These are phyloP conservation scores for Phaeosphaeriaceae sp. DNA, from an alignment of 2,329 filamentous ascomycete species.

Conservation along the genomic window DNA sequence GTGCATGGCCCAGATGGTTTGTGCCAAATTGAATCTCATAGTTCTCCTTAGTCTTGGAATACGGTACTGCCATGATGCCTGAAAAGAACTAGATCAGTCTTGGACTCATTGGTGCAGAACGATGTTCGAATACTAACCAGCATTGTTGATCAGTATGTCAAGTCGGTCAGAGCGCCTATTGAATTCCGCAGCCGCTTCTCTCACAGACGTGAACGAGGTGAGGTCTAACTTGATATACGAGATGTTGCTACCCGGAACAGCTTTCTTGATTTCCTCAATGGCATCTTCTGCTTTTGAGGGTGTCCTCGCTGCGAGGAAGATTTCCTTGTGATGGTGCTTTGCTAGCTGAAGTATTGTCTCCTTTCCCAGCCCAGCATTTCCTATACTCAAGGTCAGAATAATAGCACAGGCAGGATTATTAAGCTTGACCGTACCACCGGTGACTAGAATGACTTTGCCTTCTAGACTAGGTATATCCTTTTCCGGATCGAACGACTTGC, in stretches of 20 bases:
- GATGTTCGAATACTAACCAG: constrained; percentile 23
- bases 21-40: constrained; percentile 56
- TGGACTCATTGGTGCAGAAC: neutral
- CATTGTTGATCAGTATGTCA: constrained; percentile 51
- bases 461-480: constrained; percentile 21
- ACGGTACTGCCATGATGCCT: constrained; percentile 31
- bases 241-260: constrained; percentile 7
- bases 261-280: constrained; percentile 11
- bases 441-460: constrained; percentile 28
- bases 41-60: constrained; percentile 48
- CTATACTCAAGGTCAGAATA: too few relatives aligned
- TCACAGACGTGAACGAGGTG: constrained; percentile 27
- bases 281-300: constrained; percentile 9
- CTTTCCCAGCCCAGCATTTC: constrained; percentile 53
- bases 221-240: constrained; percentile 38
- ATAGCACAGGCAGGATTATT: too few relatives aligned
- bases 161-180: constrained; percentile 24
- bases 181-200: neutral
- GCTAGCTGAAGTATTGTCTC: constrained; percentile 49
- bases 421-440: constrained; percentile 19
- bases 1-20: constrained; percentile 41
- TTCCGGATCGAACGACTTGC: constrained; percentile 14
- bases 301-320: constrained; percentile 51
- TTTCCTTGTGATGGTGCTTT: constrained; percentile 47
- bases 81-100: neutral